Evolutionary conservation across 129 eudicot genomes (phyloP), one percentile per base, ranked within the genome.

Genomic region (Rutidosis leptorrhynchoides): DNA sequence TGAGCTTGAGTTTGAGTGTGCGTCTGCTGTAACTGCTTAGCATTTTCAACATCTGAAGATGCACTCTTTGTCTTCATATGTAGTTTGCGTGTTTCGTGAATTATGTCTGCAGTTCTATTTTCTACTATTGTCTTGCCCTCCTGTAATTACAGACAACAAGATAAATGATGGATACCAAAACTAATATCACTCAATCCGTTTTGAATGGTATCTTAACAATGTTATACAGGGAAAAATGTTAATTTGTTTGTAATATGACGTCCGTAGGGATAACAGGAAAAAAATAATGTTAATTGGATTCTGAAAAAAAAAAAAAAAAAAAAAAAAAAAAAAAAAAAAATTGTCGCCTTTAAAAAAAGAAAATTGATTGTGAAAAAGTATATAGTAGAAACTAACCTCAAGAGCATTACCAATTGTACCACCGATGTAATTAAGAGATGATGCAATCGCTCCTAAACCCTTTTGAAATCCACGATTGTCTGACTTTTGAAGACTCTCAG

Each of bases 331-430:
- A n/a, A n/a, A n/a, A n/a, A n/a, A n/a, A n/a, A n/a, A n/a, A n/a
- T n/a, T n/a, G n/a, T n/a, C n/a, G n/a, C n/a, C n/a, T n/a, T n/a
- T n/a, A n/a, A n/a, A n/a, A n/a, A n/a, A n/a, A n/a, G n/a, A n/a
- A n/a, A n/a, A n/a, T n/a, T n/a, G n/a, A n/a, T n/a, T n/a, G n/a
- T n/a, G n/a, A n/a, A n/a, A n/a, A n/a, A n/a, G n/a, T n/a, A 58
- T 28, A 52, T 22, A 1, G 20, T 29, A 30, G 46, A 67, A 43
- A 33, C 75, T 79, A 74, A 80, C 97, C 87, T 90, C 97, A 21
- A 87, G 76, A 53, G 95, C 89, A 78, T 84, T 84, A 45, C 95
- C 97, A 73, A 85, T 85, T 52, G 79, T 85, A 51, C 88, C 93
- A 43, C 93, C 85, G 23, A 90, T 79, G 68, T 80, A 82, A 67